Base-by-base conservation (phyloP, 345 rosid species). In the Limnanthes douglasii region DNA sequence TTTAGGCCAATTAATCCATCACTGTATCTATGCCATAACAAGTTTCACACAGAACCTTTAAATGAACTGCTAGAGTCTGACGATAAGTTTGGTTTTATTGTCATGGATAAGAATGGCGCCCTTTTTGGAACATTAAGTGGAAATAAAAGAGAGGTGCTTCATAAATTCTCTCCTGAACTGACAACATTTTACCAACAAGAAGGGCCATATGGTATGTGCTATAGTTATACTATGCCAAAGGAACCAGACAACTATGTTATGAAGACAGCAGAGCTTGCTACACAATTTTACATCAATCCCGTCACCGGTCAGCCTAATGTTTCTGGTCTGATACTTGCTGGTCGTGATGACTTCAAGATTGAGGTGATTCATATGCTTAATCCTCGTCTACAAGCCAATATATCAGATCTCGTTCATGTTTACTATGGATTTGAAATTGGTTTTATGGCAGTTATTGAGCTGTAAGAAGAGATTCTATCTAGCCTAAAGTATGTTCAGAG, bases 401-500 rank as follows among this genome's bases (percentile, higher is more conserved):
- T 86, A 21, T 44, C 81, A 56, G 81, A 86, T 12, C 86, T 81
- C 0, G 94, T 81, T 5, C 94, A 86, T 60, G 94, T 86, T 18
- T 86, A 94, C 7, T 86, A 86, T 29, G 94, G 96, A 14, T 94
- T 94, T 3, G 96, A 86, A 39, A 80, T 74, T 26, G 94, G 96
- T 23, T 86, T 86, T 48, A 80, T 74, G 47, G 94, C 80, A 54
- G 96, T 94, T 8, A 80, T 86, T 27, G 94, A 80, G 60, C 46
- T 86, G 45, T 86, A 90, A 13, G 72, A 90, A 5, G 96, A 86
- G 70, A 77, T 86, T 23, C 69, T 86, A 5, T 67, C 94, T 0
- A 80, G 81, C 46, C 94, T 80, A 24, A 86, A 86, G 67, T 86
- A 80, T 60, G 81, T 86, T n/a, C 96, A 81, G 57, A n/a, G 96